phyloP scores from a whole-genome alignment of 768 basidiomycete genomes.

The Boletellus ananiceps region DNA sequence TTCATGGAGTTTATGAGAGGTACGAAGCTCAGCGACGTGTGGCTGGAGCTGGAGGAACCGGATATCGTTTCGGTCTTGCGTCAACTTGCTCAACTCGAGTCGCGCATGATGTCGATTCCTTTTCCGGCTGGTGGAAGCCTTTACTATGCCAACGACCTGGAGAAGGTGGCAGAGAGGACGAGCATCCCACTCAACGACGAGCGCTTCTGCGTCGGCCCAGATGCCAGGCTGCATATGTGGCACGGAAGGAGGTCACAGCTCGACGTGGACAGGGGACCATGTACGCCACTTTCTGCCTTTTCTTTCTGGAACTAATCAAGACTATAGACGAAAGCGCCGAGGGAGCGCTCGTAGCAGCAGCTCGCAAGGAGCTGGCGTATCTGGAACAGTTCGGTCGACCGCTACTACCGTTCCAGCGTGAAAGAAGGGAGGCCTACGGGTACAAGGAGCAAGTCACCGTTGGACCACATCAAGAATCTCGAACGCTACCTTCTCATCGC shows the following conservation, averaged over 20 bases:
- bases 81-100: conserved; percentile 1
- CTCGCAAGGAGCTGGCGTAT: neutral
- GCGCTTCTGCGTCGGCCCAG: conserved; percentile 1
- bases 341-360: neutral
- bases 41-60: neutral
- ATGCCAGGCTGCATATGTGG: neutral
- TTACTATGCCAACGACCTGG: neutral
- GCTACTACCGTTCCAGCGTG: neutral
- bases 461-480: conserved; percentile 3
- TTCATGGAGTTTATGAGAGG: neutral
- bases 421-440: neutral
- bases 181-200: neutral
- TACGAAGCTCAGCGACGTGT: neutral
- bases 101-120: conserved; percentile 2
- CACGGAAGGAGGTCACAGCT: conserved; percentile 2
- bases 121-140: conserved; percentile 4
- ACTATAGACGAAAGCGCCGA: neutral
- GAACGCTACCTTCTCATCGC: neutral
- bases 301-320: neutral
- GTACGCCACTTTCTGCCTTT: neutral
- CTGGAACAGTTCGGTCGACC: conserved; percentile 1
- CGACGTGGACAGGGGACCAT: neutral
- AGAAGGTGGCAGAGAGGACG: neutral
- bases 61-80: neutral
- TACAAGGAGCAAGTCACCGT: conserved; percentile 1